Conservation (phyloP, 108 stramenopile genomes). For the Cyclotella baltica region DNA sequence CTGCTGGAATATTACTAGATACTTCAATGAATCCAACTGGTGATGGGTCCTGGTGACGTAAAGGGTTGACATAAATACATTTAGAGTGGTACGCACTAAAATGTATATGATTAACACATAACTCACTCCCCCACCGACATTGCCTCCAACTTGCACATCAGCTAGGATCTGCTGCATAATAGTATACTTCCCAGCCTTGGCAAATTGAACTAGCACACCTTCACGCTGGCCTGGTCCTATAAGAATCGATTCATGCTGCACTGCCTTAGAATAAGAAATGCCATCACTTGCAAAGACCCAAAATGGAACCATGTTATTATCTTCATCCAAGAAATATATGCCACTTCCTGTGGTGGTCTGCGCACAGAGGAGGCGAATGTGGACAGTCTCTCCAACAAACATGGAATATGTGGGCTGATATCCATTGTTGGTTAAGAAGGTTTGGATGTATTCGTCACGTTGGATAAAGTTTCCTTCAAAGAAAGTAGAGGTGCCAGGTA, state of each 20-base stretch:
- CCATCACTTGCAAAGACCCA: slow-evolving; percentile 1
- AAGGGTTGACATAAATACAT: not conserved
- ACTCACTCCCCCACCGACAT: not conserved
- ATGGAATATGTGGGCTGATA: slow-evolving; percentile 1
- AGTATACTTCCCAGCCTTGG: slow-evolving; percentile 1
- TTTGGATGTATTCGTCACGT: not conserved
- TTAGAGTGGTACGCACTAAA: not conserved
- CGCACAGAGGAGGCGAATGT: not conserved
- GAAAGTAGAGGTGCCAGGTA: not conserved
- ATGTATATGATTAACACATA: not conserved
- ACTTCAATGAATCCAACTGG: not conserved
- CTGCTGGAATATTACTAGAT: not conserved
- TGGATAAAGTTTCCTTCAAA: slow-evolving; percentile 1
- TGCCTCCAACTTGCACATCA: not conserved
- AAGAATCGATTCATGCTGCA: slow-evolving; percentile 2
- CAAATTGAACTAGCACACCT: not conserved
- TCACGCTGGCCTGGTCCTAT: not conserved
- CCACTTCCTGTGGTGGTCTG: slow-evolving; percentile 7
- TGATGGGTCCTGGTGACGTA: not conserved
- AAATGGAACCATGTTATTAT: not conserved
- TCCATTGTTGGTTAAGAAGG: slow-evolving; percentile 1
- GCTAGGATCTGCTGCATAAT: not conserved
- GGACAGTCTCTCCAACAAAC: slow-evolving; percentile 1
- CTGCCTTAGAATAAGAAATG: not conserved
- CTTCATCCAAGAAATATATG: not conserved